Percentiles rank a stretch among this genome's conserved stretches.
Conservation (phyloP, 2,329 filamentous ascomycete species). For the Lizonia empirigonia region DNA sequence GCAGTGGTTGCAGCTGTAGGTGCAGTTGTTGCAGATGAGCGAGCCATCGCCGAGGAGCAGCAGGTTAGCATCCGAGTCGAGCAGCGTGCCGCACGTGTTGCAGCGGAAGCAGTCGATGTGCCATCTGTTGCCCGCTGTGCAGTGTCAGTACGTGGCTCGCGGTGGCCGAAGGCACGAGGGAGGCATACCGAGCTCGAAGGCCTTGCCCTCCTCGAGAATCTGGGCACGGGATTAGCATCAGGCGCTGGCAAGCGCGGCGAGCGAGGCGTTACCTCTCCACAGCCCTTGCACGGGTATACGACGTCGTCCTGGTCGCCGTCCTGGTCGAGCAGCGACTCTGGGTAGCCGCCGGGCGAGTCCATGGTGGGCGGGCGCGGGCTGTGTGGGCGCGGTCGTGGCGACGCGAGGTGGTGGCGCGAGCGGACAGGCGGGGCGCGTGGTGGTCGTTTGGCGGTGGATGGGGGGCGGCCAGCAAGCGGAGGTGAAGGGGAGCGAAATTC, state of each 20-base stretch:
- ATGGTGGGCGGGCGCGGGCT: constrained; percentile 41
- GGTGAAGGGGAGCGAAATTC: constrained; percentile 2
- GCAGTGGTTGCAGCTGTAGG: constrained; percentile 97
- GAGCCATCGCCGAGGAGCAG: constrained; percentile 96
- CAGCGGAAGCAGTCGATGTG: constrained; percentile 99
- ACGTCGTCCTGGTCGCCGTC: constrained; percentile 52
- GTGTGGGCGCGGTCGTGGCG: constrained; percentile 10
- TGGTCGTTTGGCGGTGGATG: constrained; percentile 6
- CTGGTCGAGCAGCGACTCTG: constrained; percentile 57
- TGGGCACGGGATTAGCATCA: constrained; percentile 52
- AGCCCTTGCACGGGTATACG: constrained; percentile 71
- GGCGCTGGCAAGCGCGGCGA: constrained; percentile 9
- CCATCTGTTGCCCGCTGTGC: constrained; percentile 89
- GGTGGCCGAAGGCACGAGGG: constrained; percentile 8
- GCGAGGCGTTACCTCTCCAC: constrained; percentile 47
- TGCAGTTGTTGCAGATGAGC: constrained; percentile 98
- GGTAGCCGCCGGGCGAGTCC: constrained; percentile 61
- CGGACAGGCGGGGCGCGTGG: constrained; percentile 4
- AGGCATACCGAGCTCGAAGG: constrained; percentile 87
- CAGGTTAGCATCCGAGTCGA: constrained; percentile 97
- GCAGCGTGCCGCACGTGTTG: constrained; percentile 91
- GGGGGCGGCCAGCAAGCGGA: constrained; percentile 1
- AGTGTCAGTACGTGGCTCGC: constrained; percentile 32
- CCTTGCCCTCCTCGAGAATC: constrained; percentile 98
- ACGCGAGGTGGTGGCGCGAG: constrained; percentile 4